phyloP scores from a whole-genome alignment of 2,329 filamentous ascomycete species.

The Fusarium fracticaudum region DNA sequence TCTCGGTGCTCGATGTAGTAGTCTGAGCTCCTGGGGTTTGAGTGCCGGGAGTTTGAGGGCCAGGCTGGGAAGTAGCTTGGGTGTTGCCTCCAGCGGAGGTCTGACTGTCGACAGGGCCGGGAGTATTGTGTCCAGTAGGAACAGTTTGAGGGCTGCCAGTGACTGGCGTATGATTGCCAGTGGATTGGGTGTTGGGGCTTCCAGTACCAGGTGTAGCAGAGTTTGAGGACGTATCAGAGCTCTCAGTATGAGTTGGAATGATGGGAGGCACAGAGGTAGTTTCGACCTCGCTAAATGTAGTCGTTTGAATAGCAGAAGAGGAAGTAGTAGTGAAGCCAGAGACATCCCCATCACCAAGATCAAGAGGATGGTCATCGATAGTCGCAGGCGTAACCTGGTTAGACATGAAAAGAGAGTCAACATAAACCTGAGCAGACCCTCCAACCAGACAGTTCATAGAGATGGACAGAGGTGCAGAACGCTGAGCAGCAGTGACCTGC shows the following conservation, averaged over 20 bases:
- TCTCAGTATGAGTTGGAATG: not conserved
- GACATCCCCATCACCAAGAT: not conserved
- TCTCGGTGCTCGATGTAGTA: not conserved
- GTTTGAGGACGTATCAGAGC: rapidly evolving
- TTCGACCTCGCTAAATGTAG: not conserved
- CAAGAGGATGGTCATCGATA: slow-evolving; percentile 15
- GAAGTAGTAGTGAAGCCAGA: not conserved
- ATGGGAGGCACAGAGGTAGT: not conserved
- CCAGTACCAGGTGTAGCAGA: not conserved
- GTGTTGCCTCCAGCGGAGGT: not conserved
- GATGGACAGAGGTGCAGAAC: not conserved
- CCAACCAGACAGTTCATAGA: not conserved
- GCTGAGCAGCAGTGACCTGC: not conserved
- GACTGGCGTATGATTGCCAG: not conserved
- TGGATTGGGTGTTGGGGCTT: not conserved
- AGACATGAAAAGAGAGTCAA: slow-evolving; percentile 34
- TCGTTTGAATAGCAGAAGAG: not conserved
- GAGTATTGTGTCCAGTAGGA: rapidly evolving
- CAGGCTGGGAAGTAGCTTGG: not conserved
- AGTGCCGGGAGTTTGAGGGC: not conserved
- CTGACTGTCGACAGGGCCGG: not conserved
- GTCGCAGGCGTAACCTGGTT: slow-evolving; percentile 25
- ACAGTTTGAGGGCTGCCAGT: not conserved
- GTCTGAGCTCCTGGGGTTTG: not conserved
- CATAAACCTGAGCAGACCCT: slow-evolving; percentile 5